Conservation (phyloP, 805 yeast species). For the Saccharomycopsis capsularis region DNA sequence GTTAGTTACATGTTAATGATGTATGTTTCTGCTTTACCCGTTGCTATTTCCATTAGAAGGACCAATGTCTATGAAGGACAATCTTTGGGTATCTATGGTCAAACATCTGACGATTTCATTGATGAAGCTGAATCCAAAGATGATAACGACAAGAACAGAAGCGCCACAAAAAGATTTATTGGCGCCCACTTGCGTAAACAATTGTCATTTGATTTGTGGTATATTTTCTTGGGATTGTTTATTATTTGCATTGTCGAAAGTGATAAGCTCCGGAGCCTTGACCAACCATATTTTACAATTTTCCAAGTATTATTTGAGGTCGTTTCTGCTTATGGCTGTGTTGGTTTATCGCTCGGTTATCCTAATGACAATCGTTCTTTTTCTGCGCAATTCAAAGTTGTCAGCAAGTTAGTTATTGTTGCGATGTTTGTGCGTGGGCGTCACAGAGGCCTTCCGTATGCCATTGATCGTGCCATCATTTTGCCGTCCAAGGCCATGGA, state of each 20-base stretch:
- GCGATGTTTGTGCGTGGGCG: slow-evolving; percentile 93
- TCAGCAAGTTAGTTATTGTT: slow-evolving; percentile 78
- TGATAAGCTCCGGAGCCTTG: slow-evolving; percentile 40
- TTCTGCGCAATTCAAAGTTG: slow-evolving; percentile 57
- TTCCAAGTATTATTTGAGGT: slow-evolving; percentile 80
- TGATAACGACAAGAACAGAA: slow-evolving; percentile 8
- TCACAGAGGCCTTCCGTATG: slow-evolving; percentile 92
- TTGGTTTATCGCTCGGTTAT: slow-evolving; percentile 85
- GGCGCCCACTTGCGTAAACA: slow-evolving; percentile 88
- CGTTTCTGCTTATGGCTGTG: slow-evolving; percentile 94
- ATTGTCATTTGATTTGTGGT: slow-evolving; percentile 93
- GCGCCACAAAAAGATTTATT: slow-evolving; percentile 50
- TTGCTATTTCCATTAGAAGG: slow-evolving; percentile 93
- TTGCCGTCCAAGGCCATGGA: slow-evolving; percentile 65
- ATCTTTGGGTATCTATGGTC: slow-evolving; percentile 76
- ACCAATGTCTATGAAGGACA: slow-evolving; percentile 98
- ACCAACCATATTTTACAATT: slow-evolving; percentile 48
- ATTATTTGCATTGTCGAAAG: slow-evolving; percentile 85
- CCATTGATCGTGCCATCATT: slow-evolving; percentile 90
- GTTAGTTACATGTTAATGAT: slow-evolving; percentile 94
- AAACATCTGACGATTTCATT: slow-evolving; percentile 23
- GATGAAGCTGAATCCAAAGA: slow-evolving; percentile 1
- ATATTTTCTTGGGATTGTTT: slow-evolving; percentile 76
- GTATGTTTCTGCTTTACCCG: slow-evolving; percentile 94
- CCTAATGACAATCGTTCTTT: slow-evolving; percentile 63